These are phyloP conservation scores for Oryza coarctata DNA, from an alignment of 176 grass and related monocot genomes.

Conservation along the genomic window DNA sequence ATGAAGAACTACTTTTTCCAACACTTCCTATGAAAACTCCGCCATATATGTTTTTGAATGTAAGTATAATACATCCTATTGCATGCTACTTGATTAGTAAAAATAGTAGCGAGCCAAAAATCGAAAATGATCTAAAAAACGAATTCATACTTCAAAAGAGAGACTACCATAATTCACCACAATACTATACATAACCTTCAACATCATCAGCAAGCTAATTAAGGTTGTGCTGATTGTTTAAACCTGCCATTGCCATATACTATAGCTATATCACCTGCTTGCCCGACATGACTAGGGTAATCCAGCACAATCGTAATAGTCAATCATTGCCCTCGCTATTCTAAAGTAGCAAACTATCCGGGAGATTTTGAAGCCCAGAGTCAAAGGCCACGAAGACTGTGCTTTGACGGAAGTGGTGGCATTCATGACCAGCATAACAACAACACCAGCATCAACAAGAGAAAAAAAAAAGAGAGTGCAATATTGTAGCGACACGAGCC, in stretches of 20 bases:
- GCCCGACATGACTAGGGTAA: slow-evolving; percentile 45
- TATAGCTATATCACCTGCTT: slow-evolving; percentile 29
- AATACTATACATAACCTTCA: neutral
- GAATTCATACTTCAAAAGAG: neutral
- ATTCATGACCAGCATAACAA: neutral
- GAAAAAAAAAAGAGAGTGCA: neutral
- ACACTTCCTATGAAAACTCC: neutral
- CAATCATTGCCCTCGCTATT: slow-evolving; percentile 27
- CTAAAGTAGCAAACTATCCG: neutral
- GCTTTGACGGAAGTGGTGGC: neutral
- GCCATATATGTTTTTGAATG: neutral
- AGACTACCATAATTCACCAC: neutral
- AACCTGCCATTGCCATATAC: neutral
- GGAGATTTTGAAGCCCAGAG: neutral
- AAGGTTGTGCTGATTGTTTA: neutral
- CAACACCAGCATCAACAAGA: neutral
- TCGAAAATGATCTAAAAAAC: neutral
- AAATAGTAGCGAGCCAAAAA: neutral
- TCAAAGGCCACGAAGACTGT: slow-evolving; percentile 4
- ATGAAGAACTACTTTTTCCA: neutral
- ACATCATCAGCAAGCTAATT: neutral
- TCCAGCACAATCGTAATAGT: neutral
- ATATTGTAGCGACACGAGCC: neutral
- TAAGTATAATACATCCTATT: too few relatives aligned
- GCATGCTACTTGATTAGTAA: neutral